These are phyloP conservation scores for Cercis canadensis DNA, from an alignment of 306 rosid genomes.

Conservation along the genomic window DNA sequence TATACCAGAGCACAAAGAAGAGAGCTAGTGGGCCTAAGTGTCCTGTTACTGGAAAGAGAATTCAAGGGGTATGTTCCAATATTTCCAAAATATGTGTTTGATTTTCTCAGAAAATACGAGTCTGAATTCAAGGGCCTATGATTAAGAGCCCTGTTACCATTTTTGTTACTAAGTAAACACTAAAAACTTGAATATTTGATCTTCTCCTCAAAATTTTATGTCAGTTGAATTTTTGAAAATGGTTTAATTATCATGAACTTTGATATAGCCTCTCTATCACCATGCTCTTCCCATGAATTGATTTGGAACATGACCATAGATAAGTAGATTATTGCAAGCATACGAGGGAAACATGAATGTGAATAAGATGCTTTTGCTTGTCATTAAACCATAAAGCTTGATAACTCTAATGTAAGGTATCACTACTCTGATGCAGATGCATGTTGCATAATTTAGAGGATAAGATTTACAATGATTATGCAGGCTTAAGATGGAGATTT, in stretches of 20 bases:
- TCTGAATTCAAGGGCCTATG: neutral
- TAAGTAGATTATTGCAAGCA: too few species aligned
- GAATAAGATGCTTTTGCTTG: too few species aligned
- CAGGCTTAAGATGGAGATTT: too few species aligned
- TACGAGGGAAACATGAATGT: too few species aligned
- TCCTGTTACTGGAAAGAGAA: constrained; percentile 45
- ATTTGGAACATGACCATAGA: too few species aligned
- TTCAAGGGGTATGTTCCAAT: constrained; percentile 40
- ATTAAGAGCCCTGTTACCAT: neutral
- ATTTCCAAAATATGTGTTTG: neutral
- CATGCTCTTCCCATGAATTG: too few species aligned
- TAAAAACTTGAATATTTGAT: neutral
- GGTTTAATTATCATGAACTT: neutral
- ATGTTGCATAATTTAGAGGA: too few species aligned
- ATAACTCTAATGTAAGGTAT: too few species aligned
- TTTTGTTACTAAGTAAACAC: neutral
- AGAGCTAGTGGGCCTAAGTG: constrained; percentile 47
- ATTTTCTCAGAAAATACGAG: neutral
- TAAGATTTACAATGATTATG: too few species aligned
- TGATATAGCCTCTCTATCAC: neutral
- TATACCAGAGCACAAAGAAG: constrained; percentile 46
- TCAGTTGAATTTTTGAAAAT: neutral
- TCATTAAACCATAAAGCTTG: too few species aligned
- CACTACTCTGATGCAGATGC: too few species aligned
- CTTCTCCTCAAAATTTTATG: too few species aligned